Conservation (phyloP, 129 eudicot genomes). For the Escallonia herrerae region DNA sequence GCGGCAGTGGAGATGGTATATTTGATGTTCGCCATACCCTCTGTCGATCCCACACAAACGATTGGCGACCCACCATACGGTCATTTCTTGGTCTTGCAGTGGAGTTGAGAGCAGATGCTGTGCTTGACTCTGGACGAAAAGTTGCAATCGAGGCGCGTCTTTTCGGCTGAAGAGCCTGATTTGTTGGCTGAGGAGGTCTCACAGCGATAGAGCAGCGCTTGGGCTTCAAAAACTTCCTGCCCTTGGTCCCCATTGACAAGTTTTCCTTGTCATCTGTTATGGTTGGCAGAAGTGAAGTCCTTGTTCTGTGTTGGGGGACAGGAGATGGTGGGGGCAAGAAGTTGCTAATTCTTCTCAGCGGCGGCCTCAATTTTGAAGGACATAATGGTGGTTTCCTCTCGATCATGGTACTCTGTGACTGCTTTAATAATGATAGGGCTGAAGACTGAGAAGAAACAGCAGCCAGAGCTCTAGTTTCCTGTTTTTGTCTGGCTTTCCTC, state of each 20-base stretch:
- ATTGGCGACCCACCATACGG: constrained; percentile 43
- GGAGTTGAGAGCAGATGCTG: constrained; percentile 32
- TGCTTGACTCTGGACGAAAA: constrained; percentile 38
- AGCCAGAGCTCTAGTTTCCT: constrained; percentile 72
- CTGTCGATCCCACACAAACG: constrained; percentile 70
- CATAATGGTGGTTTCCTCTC: constrained; percentile 72
- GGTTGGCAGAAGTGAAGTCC: constrained; percentile 23
- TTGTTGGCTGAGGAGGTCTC: constrained; percentile 33
- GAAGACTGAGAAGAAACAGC: constrained; percentile 56
- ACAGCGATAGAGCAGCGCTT: constrained; percentile 56
- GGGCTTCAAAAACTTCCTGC: constrained; percentile 28
- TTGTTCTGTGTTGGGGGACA: constrained; percentile 22
- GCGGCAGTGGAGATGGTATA: constrained; percentile 41
- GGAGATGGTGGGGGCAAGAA: constrained; percentile 52
- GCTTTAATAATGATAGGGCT: constrained; percentile 35
- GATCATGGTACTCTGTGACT: constrained; percentile 38
- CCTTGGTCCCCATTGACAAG: constrained; percentile 13
- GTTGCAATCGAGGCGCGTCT: constrained; percentile 74
- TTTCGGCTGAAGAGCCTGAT: constrained; percentile 43
- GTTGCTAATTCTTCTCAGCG: constrained; percentile 67
- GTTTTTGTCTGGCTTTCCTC: constrained; percentile 73
- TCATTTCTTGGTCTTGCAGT: constrained; percentile 28
- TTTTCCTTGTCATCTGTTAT: constrained; percentile 57
- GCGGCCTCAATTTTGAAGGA: constrained; percentile 63
- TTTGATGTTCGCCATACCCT: constrained; percentile 55